Evolutionary conservation across 2,329 filamentous ascomycete genomes (phyloP), one percentile per base, ranked within the genome.

Genomic region (Phialophora chinensis): DNA sequence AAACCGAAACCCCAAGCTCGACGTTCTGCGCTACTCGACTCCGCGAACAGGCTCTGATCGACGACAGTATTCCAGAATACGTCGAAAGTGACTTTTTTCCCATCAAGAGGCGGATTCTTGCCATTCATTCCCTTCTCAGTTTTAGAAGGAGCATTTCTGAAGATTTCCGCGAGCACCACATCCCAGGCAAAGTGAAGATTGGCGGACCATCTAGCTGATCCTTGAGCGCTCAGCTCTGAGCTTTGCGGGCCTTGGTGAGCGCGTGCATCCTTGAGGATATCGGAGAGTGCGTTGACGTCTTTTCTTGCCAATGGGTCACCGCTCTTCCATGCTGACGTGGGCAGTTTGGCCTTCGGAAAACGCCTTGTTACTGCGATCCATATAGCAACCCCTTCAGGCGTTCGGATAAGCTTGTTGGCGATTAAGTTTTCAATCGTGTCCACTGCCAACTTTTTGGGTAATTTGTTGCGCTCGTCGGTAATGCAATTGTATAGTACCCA

Each of bases 1-100:
- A 98, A 86, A 73, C 93, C 88, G 79, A 98, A 94, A 0, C 95
- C 95, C 78, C 92, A 93, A 74, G 92, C 92, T 78, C 97, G 98
- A 63, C 96, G 90, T 72, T 93, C 92, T 52, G 93, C 88, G 1
- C 93, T 96, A 7, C 93, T 90, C 11, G 86, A 88, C 64, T 90
- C 87, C 5, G 91, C 90, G 76, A 98, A 97, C 3, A 97, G 84
- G 8, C 91, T 90, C 75, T 94, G 60, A 78, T 97, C 93, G 66
- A 98, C 89, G 63, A 91, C 89, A 53, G 92, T 88, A 49, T 87
- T 87, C 93, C 94, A 98, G 75, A 97, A 96, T 55, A 90, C 87
- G 56, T 85, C 83, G 75, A 97, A 93, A 27, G 73, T 76, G 25
- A 80, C 63, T 38, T 75, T 77, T 7, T 82, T 79, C 4, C 76